These are phyloP conservation scores for Stylosanthes scabra DNA, from an alignment of 331 rosid genomes.

Conservation along the genomic window DNA sequence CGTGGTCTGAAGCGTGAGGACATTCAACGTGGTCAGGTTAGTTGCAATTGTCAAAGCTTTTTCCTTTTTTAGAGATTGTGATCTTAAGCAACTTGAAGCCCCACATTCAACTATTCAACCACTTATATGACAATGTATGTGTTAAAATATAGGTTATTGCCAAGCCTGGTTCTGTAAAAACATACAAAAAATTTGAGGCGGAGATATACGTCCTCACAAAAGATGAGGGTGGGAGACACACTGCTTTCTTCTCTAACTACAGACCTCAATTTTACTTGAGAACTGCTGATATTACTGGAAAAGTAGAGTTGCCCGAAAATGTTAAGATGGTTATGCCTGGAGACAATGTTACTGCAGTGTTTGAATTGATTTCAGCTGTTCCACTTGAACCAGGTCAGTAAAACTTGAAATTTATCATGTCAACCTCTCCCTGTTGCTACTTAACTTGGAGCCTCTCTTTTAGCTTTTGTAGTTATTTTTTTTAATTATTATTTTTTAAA, in stretches of 20 bases:
- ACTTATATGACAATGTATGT: neutral
- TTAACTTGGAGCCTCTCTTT: neutral
- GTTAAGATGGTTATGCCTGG: constrained; percentile 99
- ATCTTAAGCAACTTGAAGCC: neutral
- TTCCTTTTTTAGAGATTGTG: constrained; percentile 9
- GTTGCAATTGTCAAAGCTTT: constrained; percentile 30
- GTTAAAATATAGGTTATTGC: constrained; percentile 74
- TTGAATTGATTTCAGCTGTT: constrained; percentile 84
- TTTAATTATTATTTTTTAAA: no score
- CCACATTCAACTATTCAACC: constrained; percentile 15
- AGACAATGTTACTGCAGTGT: constrained; percentile 87
- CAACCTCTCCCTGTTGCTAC: neutral
- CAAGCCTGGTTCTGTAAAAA: constrained; percentile 83
- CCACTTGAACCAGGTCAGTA: constrained; percentile 89
- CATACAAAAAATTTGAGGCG: constrained; percentile 90
- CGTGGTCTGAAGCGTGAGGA: constrained; percentile 97
- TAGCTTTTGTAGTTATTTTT: neutral
- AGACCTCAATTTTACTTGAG: constrained; percentile 95
- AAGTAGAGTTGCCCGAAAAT: constrained; percentile 86
- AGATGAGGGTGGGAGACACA: constrained; percentile 99
- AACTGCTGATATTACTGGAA: constrained; percentile 97
- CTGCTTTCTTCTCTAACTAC: constrained; percentile 95
- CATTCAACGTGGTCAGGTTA: constrained; percentile 93
- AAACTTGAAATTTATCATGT: constrained; percentile 8
- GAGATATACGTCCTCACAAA: constrained; percentile 96